Conservation (phyloP, 352 stramenopile species). For the Pythium oligandrum region DNA sequence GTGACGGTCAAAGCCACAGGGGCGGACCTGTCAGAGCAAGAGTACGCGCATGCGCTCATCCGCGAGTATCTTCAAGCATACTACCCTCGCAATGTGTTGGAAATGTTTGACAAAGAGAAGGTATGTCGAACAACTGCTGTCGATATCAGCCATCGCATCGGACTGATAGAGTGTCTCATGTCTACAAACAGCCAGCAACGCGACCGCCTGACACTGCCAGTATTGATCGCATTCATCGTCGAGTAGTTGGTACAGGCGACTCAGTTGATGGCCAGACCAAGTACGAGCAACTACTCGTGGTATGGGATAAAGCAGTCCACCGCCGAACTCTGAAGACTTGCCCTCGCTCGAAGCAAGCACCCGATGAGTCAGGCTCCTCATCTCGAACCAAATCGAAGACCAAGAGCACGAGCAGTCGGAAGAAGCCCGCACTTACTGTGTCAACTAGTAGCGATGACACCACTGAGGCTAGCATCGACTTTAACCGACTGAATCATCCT, state of each 20-base stretch:
- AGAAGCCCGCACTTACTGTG: background rate
- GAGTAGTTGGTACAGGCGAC: background rate
- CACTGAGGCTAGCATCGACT: slow-evolving; percentile 18
- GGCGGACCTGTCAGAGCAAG: slow-evolving; percentile 1
- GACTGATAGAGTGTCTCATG: no score
- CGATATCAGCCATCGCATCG: no score
- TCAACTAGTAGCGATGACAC: background rate
- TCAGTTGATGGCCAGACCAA: slow-evolving; percentile 4
- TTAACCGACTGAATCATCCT: slow-evolving; percentile 55
- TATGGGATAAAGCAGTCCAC: slow-evolving; percentile 18
- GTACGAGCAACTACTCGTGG: slow-evolving; percentile 31
- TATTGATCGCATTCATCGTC: slow-evolving; percentile 4
- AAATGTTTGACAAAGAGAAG: slow-evolving; percentile 40
- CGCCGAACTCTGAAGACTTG: background rate
- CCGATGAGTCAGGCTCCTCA: no score
- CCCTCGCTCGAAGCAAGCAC: no score
- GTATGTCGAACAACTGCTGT: slow-evolving; percentile 2
- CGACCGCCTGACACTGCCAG: background rate
- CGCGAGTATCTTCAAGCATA: slow-evolving; percentile 51
- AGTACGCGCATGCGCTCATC: slow-evolving; percentile 49
- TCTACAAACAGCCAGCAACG: no score
- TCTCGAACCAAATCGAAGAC: no score
- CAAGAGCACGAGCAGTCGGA: background rate
- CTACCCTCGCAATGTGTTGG: slow-evolving; percentile 29
- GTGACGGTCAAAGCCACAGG: background rate